Conservation (phyloP, 163 green algal genomes). For the Chlorella variabilis region DNA sequence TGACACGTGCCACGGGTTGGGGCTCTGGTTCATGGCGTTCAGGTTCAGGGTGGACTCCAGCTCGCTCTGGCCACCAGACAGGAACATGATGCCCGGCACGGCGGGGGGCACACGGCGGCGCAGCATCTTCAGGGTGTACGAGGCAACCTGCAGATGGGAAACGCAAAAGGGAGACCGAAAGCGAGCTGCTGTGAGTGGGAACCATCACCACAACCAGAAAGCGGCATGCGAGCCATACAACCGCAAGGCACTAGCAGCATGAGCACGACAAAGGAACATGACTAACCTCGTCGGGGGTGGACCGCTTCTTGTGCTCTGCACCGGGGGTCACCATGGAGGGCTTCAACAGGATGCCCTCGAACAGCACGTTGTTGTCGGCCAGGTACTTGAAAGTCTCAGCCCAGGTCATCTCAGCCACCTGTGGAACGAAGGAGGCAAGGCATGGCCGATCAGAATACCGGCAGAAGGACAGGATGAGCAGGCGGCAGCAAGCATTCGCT, state of each 20-base stretch:
- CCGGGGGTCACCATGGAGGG: constrained; percentile 99
- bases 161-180: too few species aligned
- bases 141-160: constrained; percentile 22
- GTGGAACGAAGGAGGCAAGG: background rate
- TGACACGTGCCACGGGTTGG: constrained; percentile 93
- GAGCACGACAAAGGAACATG: too few species aligned
- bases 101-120: constrained; percentile 95
- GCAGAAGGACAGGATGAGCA: too few species aligned
- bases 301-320: constrained; percentile 82
- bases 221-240: background rate
- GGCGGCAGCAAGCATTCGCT: background rate
- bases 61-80: constrained; percentile 90
- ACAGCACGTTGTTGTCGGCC: constrained; percentile 92
- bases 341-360: constrained; percentile 99
- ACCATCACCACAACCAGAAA: too few species aligned
- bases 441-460: background rate
- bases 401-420: constrained; percentile 94
- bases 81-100: constrained; percentile 96
- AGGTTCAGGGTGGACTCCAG: constrained; percentile 90
- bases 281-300: constrained; percentile 68
- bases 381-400: constrained; percentile 99
- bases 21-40: constrained; percentile 90
- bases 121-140: constrained; percentile 74
- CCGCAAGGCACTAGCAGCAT: too few species aligned
- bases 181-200: too few species aligned